phyloP scores from a whole-genome alignment of 2,329 filamentous ascomycete genomes.

The Alternaria hordeiaustralica region DNA sequence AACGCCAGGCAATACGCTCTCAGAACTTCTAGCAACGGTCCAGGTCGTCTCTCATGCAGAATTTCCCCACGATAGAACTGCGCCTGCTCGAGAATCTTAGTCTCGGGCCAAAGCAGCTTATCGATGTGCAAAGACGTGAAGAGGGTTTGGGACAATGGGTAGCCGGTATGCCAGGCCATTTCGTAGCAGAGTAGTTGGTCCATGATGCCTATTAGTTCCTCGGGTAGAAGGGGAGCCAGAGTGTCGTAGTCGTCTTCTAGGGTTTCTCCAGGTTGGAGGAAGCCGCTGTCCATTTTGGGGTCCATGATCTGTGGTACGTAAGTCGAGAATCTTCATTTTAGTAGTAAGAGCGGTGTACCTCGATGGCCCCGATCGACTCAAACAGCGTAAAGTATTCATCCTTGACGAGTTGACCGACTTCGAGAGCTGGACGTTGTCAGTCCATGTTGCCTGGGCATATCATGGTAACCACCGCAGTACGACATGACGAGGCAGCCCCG shows the following conservation, averaged over 20 bases:
- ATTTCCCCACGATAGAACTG: constrained; percentile 59
- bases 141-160: constrained; percentile 90
- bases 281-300: constrained; percentile 97
- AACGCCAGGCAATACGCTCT: constrained; percentile 86
- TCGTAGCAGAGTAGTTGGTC: constrained; percentile 91
- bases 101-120: constrained; percentile 74
- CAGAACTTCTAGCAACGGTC: constrained; percentile 61
- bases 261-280: constrained; percentile 76
- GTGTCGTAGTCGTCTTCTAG: constrained; percentile 85
- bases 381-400: constrained; percentile 95
- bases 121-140: constrained; percentile 94
- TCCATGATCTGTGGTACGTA: constrained; percentile 82
- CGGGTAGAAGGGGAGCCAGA: constrained; percentile 68
- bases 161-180: constrained; percentile 98
- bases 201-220: constrained; percentile 90
- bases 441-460: not conserved
- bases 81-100: constrained; percentile 68
- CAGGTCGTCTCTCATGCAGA: constrained; percentile 30
- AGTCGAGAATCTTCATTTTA: not conserved
- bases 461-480: not conserved
- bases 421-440: constrained; percentile 64
- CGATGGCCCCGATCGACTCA: constrained; percentile 86
- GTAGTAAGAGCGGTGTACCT: constrained; percentile 53
- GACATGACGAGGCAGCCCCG: constrained; percentile 16
- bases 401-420: constrained; percentile 84